Base-by-base conservation (phyloP, 2,329 filamentous ascomycete genomes). In the Neofusicoccum cordaticola region DNA sequence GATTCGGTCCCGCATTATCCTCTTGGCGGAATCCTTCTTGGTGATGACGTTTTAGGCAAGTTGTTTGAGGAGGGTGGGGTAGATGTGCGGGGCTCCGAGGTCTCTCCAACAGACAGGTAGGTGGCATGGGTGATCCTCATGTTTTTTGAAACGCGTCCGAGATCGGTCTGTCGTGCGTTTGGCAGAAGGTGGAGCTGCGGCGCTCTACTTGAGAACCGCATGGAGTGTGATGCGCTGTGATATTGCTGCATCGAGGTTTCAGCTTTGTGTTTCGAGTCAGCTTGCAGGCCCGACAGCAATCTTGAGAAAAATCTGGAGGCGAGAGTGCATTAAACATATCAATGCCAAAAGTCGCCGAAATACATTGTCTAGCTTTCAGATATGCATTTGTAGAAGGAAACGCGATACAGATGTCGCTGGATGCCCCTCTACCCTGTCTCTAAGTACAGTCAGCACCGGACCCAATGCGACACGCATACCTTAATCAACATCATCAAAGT, bases 401-500 rank as follows among this genome's bases (percentile, higher is more conserved):
- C 12, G 42, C 42, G n/a, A 17, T 17, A 15, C 42, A 6, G n/a
- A 44, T 17, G 13, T 12, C 5, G 42, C n/a, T 9, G 9, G 37
- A 39, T 50, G 22, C 27, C 27, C 6, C 15, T 35, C 41, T 35
- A 35, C 27, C 9, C 27, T 8, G 4, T 37, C 7, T 15, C 13
- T 11, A 7, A 3, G 4, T 15, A 35, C 15, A 12, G 11, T 35
- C 8, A 37, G 27, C 41, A 19, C 22, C 41, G 17, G 4, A 42
- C 13, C 19, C 22, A 35, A 45, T 19, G n/a, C 53, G 9, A 45
- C 3, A 12, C 13, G 37, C 34, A 34, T 44, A 35, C 50, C 62
- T 64, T 44, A 58, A 9, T 64, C 62, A 22, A 58, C 42, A 13
- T 51, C 44, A 2, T 64, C 62, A 44, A 64, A 64, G 44, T 64